A percentile compares a stretch with the other conserved stretches of the same genome.
Conservation (phyloP, 768 basidiomycete species). For the Imleria badia region DNA sequence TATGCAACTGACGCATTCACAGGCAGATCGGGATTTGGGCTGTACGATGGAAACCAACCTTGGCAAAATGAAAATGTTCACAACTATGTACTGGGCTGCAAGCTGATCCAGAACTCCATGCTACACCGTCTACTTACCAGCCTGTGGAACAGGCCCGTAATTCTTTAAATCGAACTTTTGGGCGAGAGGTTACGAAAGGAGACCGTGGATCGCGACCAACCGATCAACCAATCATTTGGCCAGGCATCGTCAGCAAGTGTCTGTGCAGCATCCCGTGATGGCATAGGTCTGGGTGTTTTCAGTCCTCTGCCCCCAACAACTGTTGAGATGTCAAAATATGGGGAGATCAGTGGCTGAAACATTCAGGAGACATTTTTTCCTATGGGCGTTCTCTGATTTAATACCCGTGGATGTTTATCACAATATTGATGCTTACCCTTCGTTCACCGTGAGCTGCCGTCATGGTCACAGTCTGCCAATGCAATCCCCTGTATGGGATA, state of each 20-base stretch:
- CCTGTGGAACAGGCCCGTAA: not conserved
- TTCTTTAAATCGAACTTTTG: not conserved
- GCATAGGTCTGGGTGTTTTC: not conserved
- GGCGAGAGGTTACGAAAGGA: not conserved
- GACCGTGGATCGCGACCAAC: no score
- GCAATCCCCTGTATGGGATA: not conserved
- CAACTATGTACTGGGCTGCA: not conserved
- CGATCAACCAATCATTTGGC: no score
- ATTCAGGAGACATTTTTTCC: not conserved
- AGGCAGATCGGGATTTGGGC: not conserved
- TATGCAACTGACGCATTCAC: no score
- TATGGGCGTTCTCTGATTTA: not conserved
- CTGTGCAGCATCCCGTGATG: no score
- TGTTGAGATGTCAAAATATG: not conserved
- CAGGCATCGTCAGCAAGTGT: no score
- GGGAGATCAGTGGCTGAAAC: not conserved
- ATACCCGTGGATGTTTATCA: not conserved
- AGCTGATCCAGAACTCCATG: not conserved
- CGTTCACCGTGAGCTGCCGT: not conserved
- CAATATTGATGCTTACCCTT: not conserved
- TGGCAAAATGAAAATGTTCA: not conserved
- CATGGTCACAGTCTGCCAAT: not conserved
- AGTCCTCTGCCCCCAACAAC: not conserved
- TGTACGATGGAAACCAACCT: slow-evolving; percentile 3
- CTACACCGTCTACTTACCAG: not conserved